Conservation (phyloP, 768 basidiomycete genomes). For the Tricholoma sp. region DNA sequence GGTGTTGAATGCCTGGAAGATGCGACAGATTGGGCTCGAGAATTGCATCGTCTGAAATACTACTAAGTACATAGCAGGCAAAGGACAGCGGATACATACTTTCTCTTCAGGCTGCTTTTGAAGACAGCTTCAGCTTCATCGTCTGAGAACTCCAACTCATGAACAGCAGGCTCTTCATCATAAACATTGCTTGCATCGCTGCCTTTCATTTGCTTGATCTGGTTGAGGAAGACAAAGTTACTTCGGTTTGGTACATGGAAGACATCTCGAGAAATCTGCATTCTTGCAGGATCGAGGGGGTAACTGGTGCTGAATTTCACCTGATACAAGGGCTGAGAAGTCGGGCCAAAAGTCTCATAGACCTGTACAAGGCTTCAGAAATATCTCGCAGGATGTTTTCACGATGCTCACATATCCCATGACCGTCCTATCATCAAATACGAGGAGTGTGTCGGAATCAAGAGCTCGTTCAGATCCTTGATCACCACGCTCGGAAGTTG, state of each 20-base stretch:
- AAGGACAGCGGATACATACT: conserved; percentile 31
- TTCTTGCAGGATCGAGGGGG: conserved; percentile 53
- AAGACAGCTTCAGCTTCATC: conserved; percentile 85
- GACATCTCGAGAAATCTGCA: conserved; percentile 55
- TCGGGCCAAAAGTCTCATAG: conserved; percentile 95
- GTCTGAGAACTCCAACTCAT: conserved; percentile 92
- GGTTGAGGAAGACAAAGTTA: conserved; percentile 76
- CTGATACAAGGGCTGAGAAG: conserved; percentile 85
- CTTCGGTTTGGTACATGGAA: conserved; percentile 82
- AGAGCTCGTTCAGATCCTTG: conserved; percentile 60
- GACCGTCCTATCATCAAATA: conserved; percentile 86
- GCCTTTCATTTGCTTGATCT: conserved; percentile 69
- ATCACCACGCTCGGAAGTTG: conserved; percentile 35
- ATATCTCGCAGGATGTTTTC: conserved; percentile 1
- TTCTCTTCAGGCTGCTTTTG: conserved; percentile 56
- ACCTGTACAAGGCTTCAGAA: conserved; percentile 43
- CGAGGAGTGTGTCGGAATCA: conserved; percentile 87
- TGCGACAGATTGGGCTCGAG: conserved; percentile 41
- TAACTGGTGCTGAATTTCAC: conserved; percentile 70
- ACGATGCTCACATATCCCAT: conserved; percentile 72
- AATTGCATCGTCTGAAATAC: conserved; percentile 45
- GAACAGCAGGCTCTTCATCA: conserved; percentile 89
- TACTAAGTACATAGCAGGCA: conserved; percentile 2
- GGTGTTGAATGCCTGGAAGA: conserved; percentile 56
- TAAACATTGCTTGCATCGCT: conserved; percentile 93